A percentile compares a stretch with the other conserved stretches of the same genome.
phyloP scores from a whole-genome alignment of 2,329 filamentous ascomycete species.

The Penicillium sumatraense region DNA sequence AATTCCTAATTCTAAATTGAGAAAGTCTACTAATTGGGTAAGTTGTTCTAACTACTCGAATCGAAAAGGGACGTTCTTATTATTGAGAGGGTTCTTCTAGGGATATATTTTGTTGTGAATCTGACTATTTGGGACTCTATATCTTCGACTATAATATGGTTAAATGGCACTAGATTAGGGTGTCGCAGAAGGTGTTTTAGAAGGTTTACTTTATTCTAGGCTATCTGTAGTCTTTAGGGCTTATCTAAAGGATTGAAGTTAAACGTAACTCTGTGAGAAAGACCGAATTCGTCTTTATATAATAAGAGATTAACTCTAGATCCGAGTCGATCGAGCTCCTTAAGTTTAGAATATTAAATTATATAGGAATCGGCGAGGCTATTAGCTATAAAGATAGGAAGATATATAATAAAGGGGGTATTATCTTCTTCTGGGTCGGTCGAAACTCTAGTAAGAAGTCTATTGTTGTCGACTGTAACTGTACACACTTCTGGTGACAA shows the following conservation, averaged over 20 bases:
- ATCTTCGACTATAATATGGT: conserved; percentile 32
- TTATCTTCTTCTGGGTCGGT: conserved; percentile 24
- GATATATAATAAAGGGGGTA: conserved; percentile 21
- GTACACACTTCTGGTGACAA: conserved; percentile 23
- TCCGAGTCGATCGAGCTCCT: conserved; percentile 23
- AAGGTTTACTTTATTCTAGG: conserved; percentile 34
- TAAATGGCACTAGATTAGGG: conserved; percentile 34
- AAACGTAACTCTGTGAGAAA: conserved; percentile 20
- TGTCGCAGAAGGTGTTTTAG: conserved; percentile 31
- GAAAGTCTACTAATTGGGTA: conserved; percentile 28
- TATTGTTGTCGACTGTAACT: conserved; percentile 24
- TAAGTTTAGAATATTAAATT: conserved; percentile 21
- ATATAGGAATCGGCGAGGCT: conserved; percentile 17
- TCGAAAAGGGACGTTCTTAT: conserved; percentile 21
- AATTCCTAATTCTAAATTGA: conserved; percentile 30
- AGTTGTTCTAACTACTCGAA: conserved; percentile 32
- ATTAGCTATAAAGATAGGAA: conserved; percentile 17
- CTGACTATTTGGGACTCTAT: conserved; percentile 31
- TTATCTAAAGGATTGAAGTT: conserved; percentile 25
- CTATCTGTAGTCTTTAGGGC: conserved; percentile 18
- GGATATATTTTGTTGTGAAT: conserved; percentile 33
- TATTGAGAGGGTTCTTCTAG: conserved; percentile 33
- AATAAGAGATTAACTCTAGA: conserved; percentile 19
- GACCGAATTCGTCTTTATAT: conserved; percentile 18
- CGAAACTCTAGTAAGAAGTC: conserved; percentile 25